Evolutionary conservation across 345 rosid genomes (phyloP), one percentile per base, ranked within the genome.

Genomic region (Camelina neglecta): DNA sequence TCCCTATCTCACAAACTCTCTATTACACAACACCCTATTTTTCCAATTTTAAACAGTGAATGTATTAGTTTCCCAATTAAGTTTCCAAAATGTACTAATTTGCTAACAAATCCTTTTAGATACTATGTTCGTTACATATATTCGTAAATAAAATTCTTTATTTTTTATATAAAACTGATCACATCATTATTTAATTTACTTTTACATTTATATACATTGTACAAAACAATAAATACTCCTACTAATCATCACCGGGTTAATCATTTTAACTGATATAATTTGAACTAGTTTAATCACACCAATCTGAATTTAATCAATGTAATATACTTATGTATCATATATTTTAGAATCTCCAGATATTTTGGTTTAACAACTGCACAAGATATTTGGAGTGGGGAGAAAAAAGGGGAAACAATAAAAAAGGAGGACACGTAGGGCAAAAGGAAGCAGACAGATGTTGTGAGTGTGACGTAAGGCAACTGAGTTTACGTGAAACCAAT

Each of bases 401-500:
- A 9, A 24, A 29, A 29, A 29, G 31, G 31, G 1, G 31, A 29
- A 26, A 26, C 5, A 41, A 45, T 21, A 59, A 18, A 54, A 48
- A 68, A 13, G 10, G 2, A 8, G 21, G 60, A 57, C 51, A 68
- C 41, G 36, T 71, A 75, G 67, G 39, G 26, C 9, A 45, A 58
- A 68, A 75, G 57, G 5, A 56, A 18, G 18, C 38, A 64, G 57
- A 58, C 80, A 65, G 62, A 60, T 76, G 67, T 74, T 47, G 67
- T 77, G 75, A 71, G 78, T 70, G 74, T 48, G 67, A 60, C 79
- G 31, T 24, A 20, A 53, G 26, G 62, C 67, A 48, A 56, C 49
- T 61, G 67, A 67, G 26, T 59, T 33, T 64, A 62, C 47, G 56
- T 50, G 62, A 55, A 73, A 50, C 75, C 80, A 44, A 77, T 77